Evolutionary conservation across 106 monocot species (phyloP).

Genomic region (Ottelia alismoides): DNA sequence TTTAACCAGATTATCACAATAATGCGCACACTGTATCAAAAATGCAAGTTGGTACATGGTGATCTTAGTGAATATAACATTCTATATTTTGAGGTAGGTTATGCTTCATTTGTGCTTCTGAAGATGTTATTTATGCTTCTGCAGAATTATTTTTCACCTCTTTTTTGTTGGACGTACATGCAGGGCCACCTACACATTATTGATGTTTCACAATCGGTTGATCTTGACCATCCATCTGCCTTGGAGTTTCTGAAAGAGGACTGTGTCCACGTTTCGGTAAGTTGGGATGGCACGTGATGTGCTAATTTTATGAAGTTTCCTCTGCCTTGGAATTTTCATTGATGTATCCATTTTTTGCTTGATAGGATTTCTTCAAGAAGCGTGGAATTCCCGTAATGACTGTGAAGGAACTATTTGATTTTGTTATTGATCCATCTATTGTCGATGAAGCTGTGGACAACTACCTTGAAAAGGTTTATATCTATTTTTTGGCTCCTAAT

Average conservation of each 20-base stretch:
- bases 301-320: background rate
- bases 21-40: slow-evolving; percentile 86
- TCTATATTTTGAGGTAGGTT: slow-evolving; percentile 96
- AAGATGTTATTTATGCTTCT: background rate
- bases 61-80: slow-evolving; percentile 99
- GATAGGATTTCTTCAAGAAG: slow-evolving; percentile 94
- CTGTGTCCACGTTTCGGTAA: slow-evolving; percentile 87
- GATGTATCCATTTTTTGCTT: background rate
- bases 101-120: background rate
- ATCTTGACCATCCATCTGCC: slow-evolving; percentile 90
- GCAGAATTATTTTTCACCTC: background rate
- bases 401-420: slow-evolving; percentile 85
- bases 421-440: slow-evolving; percentile 70
- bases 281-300: slow-evolving; percentile 1
- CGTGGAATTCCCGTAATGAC: slow-evolving; percentile 81
- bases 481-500: background rate
- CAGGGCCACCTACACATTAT: slow-evolving; percentile 97
- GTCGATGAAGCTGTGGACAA: slow-evolving; percentile 71
- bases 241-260: slow-evolving; percentile 85
- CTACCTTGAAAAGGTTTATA: slow-evolving; percentile 76
- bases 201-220: slow-evolving; percentile 97
- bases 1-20: slow-evolving; percentile 62
- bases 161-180: slow-evolving; percentile 3
- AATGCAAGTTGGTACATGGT: slow-evolving; percentile 95
- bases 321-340: background rate